Evolutionary conservation across 805 yeast species (phyloP), one percentile per base, ranked within the genome.

Genomic region (Saccharomyces paradoxus): DNA sequence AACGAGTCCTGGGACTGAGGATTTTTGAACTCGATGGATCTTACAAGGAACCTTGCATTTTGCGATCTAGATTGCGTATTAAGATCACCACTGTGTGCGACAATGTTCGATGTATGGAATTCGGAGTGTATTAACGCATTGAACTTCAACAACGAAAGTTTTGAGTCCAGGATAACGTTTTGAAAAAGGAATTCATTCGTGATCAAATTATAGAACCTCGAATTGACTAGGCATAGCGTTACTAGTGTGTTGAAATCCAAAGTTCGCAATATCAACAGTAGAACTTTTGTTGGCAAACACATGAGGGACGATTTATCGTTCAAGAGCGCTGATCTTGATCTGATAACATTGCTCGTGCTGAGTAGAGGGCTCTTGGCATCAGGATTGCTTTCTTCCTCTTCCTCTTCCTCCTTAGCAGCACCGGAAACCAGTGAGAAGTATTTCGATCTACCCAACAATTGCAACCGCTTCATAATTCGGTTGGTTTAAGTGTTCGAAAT

Each of bases 391-490:
- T 37, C 24, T 17, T 13, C 37, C 17, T 31, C 37, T 31, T 37
- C 44, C 13, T 37, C 44, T 37, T 37, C 44, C 24, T 7, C 44
- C 22, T 37, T 37, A 8, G 44, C 17, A n/a, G 44, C 24, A 37
- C 12, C 62, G 17, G 70, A 64, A 14, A 74, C 61, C 50, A 78
- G 72, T 55, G 67, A 69, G 55, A 65, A 59, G 60, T 78, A 78
- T 47, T 63, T 66, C 3, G 59, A 49, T 22, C 52, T 59, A 8
- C 67, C 64, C 37, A 64, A 56, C 17, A 63, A 32, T 41, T 62
- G 65, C 28, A 63, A 50, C 28, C 62, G 56, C 41, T 57, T 58
- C 67, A 64, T 64, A 10, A 4, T 26, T 17, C 17, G 21, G 26
- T 32, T 50, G 31, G 17, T 28, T n/a, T 4, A 13, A n/a, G 22